These are phyloP conservation scores for Oryza australiensis DNA, from an alignment of 176 grass and related monocot species.

Conservation along the genomic window DNA sequence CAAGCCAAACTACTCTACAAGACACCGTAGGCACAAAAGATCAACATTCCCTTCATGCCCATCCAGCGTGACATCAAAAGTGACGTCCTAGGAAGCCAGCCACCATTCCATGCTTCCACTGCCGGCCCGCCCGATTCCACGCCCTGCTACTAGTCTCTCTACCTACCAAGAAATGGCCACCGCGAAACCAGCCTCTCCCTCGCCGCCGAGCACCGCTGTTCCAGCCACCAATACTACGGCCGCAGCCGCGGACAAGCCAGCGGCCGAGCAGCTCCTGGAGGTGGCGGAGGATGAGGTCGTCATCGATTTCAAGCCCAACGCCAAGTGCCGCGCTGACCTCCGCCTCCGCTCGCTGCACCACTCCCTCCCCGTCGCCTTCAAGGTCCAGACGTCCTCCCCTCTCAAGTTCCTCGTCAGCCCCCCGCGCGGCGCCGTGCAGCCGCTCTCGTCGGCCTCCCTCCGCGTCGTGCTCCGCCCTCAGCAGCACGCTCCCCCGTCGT, in stretches of 20 bases:
- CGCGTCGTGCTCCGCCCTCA: conserved; percentile 91
- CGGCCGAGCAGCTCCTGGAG: conserved; percentile 51
- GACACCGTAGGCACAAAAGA: conserved; percentile 6
- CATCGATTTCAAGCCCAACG: conserved; percentile 73
- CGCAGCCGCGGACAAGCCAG: neutral
- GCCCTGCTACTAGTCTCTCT: neutral
- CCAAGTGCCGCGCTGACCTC: conserved; percentile 75
- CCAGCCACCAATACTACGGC: neutral
- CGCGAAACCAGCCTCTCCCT: conserved; percentile 2
- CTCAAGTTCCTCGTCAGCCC: conserved; percentile 96
- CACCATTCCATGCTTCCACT: conserved; percentile 30
- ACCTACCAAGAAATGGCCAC: conserved; percentile 38
- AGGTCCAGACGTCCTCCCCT: conserved; percentile 88
- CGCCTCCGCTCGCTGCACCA: conserved; percentile 71
- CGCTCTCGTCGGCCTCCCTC: conserved; percentile 59
- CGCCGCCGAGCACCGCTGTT: neutral
- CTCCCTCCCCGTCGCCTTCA: conserved; percentile 68
- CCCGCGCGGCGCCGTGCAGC: conserved; percentile 59
- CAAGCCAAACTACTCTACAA: neutral
- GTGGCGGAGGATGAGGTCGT: conserved; percentile 67
- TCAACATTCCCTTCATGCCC: conserved; percentile 31
- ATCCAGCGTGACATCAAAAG: conserved; percentile 46
- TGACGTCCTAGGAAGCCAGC: conserved; percentile 28
- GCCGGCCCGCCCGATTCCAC: neutral
- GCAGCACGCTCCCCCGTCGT: conserved; percentile 53